Base-by-base conservation (phyloP, 208 protist genomes). In the Leishmania turanica region DNA sequence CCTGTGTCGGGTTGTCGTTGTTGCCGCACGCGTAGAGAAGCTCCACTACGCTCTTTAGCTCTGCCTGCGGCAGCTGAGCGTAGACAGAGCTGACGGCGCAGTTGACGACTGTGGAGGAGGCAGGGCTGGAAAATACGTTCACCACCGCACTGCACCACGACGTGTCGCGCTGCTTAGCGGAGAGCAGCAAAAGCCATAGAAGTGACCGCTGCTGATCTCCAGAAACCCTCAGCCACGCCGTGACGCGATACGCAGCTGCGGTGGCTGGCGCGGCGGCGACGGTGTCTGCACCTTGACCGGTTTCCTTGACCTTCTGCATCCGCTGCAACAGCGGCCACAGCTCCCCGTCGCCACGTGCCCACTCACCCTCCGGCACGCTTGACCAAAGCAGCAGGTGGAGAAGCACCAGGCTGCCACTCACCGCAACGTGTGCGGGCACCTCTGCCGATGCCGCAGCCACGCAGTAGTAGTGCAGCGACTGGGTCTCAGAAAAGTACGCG, bases 11-110 rank as follows among this genome's bases (percentile, higher is more conserved):
- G 78, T 82, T 69, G 47, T 77, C 82, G 58, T 60, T 82, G 82
- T 85, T 81, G 65, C 82, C 73, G 54, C 82, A 85, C 56, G 53
- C 77, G 54, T 85, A 85, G 51, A 85, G 78, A n/a, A 82, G 42
- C 40, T 37, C 24, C 77, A 75, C 51, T 1, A 78, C 64, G 64
- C n/a, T 71, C 0, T 37, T 53, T 58, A 85, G 58, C 64, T 82
- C 77, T 24, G 82, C 24, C 24, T 17, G 34, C 6, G 77, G 34
- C 17, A 70, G 77, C 21, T n/a, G 9, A 4, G 37, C 19, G 42
- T 68, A 65, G 53, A 70, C 21, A 49, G 77, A 54, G 24, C 3
- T 66, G 24, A 80, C 62, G 24, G 72, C 75, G 2, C 27, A 34
- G 72, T 51, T 70, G 17, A 78, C 45, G 7, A 62, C 49, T 0